phyloP scores from a whole-genome alignment of 495 filamentous ascomycete species.

The Penicillium pulvis region DNA sequence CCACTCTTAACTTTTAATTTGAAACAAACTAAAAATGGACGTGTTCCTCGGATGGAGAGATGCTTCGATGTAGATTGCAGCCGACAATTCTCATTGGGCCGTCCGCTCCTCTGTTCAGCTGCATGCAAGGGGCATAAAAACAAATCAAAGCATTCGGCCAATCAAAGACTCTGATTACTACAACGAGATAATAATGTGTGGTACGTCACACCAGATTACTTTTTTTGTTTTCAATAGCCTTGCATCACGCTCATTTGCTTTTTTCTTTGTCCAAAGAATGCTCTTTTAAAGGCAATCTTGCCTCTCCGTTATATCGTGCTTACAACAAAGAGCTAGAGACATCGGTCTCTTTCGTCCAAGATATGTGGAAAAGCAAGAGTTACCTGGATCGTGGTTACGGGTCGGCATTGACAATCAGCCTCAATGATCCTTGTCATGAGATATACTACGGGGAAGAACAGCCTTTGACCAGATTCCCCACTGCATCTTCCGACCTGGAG shows the following conservation, averaged over 20 bases:
- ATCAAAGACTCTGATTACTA: no score
- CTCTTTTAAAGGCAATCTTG: neutral
- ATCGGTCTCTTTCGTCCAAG: neutral
- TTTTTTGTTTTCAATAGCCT: neutral
- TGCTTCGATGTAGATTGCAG: no score
- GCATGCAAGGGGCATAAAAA: no score
- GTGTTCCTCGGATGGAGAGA: no score
- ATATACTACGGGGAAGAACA: neutral
- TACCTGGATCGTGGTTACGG: slow-evolving; percentile 14
- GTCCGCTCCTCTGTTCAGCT: no score
- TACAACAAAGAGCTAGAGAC: neutral
- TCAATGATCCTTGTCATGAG: neutral
- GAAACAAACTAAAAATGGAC: no score
- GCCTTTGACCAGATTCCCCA: neutral
- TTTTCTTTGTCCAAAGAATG: neutral
- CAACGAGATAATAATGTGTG: neutral
- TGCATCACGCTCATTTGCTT: neutral
- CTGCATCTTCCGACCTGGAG: neutral
- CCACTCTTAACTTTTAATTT: no score
- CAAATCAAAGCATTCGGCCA: no score
- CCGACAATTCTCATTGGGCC: no score
- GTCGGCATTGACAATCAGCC: neutral
- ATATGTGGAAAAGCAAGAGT: slow-evolving; percentile 17
- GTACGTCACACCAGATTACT: neutral
- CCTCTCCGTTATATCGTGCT: neutral